Conservation (phyloP, 2,329 filamentous ascomycete species). For the Zasmidium citrigriseum region DNA sequence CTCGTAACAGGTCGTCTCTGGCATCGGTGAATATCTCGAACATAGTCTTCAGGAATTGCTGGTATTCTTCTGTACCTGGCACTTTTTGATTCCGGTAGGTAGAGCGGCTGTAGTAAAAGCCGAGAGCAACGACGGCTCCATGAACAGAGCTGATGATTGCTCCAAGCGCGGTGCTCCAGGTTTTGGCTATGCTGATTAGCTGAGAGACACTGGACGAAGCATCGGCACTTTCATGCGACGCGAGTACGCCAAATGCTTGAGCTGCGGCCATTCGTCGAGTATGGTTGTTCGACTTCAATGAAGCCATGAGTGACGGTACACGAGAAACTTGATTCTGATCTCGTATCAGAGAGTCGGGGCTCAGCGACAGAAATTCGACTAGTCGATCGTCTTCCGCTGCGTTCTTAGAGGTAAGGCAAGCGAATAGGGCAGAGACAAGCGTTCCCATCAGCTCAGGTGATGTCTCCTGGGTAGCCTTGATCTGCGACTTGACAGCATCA, state of each 20-base stretch:
- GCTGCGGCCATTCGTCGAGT: conserved; percentile 67
- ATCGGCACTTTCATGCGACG: conserved; percentile 57
- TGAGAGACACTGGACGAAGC: conserved; percentile 46
- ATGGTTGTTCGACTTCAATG: conserved; percentile 71
- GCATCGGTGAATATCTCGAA: conserved; percentile 56
- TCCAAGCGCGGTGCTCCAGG: conserved; percentile 63
- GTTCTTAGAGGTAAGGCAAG: conserved; percentile 16
- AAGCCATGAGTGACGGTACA: conserved; percentile 56
- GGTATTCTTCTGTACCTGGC: conserved; percentile 10
- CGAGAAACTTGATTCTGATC: conserved; percentile 52
- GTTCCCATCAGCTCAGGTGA: conserved; percentile 40
- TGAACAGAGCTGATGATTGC: conserved; percentile 60
- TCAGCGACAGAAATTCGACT: conserved; percentile 57
- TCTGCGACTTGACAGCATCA: conserved; percentile 57
- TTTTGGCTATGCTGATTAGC: conserved; percentile 33
- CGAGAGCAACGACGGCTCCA: conserved; percentile 60
- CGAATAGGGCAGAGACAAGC: conserved; percentile 27
- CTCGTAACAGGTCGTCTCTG: conserved; percentile 58
- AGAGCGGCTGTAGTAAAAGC: conserved; percentile 59
- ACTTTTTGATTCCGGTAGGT: conserved; percentile 47
- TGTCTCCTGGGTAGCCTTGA: conserved; percentile 37
- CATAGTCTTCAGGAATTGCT: conserved; percentile 46
- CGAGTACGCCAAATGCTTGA: conserved; percentile 73
- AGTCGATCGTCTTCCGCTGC: conserved; percentile 42
- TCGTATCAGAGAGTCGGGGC: conserved; percentile 56